Base-by-base conservation (phyloP, 2,329 filamentous ascomycete species). In the Ophiostoma perfectum region DNA sequence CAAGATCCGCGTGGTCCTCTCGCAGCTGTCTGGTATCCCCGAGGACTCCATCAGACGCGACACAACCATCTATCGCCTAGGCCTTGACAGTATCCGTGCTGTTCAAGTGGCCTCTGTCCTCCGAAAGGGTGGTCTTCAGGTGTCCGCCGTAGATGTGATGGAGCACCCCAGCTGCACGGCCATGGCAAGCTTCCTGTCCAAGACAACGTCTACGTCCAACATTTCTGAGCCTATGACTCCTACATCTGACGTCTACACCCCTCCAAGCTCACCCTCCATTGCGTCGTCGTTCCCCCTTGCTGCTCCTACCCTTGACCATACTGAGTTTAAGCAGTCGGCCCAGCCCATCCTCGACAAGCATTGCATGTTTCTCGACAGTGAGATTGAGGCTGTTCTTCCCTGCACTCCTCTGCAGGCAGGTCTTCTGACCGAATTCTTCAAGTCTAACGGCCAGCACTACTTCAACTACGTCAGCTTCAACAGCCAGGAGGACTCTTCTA, bases 31-130 rank as follows among this genome's bases (percentile, higher is more conserved):
- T 0, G 79, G 81, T 1, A 77, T 84, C 4, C 75, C 84, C 0
- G 68, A 75, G 1, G 73, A 80, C 0, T 79, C 78, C 0, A 88
- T 97, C 64, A 74, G 75, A 3, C 82, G 81, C 12, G 75, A 83
- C 9, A 92, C 87, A 0, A 92, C 91, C 0, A 92, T 98, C 65
- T 96, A 94, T 73, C 88, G 90, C 69, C 84, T 97, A n/a, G 94
- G 94, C 0, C 80, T 97, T 3, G 93, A 97, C 77, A 97, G 93
- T 75, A 95, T 98, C 74, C 93, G 90, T 70, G 91, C 92, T 0
- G 84, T 89, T 5, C 93, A 97, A 74, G 81, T 97, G 9, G 91
- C 92, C 0, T 83, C 86, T 1, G 79, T 83, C 39, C 80, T 97
- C 16, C 86, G 89, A 18, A 84, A 82, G 52, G 74, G 82, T 18